Evolutionary conservation across 164 flowering plant genomes (phyloP).

Genomic region (Cinnamomum chago): DNA sequence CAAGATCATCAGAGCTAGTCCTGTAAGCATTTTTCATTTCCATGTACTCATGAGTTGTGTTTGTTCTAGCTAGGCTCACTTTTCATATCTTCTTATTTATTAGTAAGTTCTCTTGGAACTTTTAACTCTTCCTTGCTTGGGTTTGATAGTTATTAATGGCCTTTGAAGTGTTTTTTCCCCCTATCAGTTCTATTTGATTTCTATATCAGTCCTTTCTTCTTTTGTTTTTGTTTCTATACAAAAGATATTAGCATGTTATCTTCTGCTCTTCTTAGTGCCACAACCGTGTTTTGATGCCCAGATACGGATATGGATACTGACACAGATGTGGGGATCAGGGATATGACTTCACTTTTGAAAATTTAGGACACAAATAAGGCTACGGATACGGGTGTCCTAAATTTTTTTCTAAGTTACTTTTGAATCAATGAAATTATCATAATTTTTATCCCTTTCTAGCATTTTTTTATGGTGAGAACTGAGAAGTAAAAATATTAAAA

Average conservation of each 20-base stretch:
- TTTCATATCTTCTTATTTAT: background rate
- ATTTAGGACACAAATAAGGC: too few species aligned
- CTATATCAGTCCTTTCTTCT: background rate
- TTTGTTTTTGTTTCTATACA: too few species aligned
- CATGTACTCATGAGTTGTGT: background rate
- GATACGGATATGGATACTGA: too few species aligned
- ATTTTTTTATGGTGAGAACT: too few species aligned
- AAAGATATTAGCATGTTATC: background rate
- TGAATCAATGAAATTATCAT: too few species aligned
- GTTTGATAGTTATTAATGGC: background rate
- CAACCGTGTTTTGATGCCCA: background rate
- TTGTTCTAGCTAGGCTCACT: background rate
- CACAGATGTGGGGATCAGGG: too few species aligned
- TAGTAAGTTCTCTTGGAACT: background rate
- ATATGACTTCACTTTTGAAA: too few species aligned
- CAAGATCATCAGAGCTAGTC: constrained; percentile 80
- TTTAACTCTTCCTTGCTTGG: background rate
- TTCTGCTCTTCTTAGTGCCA: background rate
- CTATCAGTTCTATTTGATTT: background rate
- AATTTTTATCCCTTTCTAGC: too few species aligned
- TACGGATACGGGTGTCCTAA: too few species aligned
- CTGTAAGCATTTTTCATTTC: constrained; percentile 49
- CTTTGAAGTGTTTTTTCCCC: background rate
- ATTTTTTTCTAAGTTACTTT: too few species aligned
- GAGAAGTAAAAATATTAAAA: too few species aligned